Conservation (phyloP, 495 filamentous ascomycete species). For the Xylaria flabelliformis region DNA sequence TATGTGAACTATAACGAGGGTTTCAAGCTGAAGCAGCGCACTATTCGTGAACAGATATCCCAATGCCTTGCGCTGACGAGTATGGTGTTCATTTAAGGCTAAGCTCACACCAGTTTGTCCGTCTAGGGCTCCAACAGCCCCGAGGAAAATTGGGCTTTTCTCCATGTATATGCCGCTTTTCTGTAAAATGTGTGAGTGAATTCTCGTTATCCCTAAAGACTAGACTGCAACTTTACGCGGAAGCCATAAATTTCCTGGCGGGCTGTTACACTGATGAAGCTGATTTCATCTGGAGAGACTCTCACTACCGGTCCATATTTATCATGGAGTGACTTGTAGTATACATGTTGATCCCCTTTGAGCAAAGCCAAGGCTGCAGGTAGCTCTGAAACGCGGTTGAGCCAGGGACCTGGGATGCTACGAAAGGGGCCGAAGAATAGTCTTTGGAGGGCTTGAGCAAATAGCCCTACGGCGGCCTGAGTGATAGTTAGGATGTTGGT, state of each 20-base stretch:
- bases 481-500: not conserved
- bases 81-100: constrained; percentile 45
- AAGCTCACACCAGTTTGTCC: constrained; percentile 27
- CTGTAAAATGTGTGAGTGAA: constrained; percentile 19
- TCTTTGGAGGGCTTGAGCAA: not conserved
- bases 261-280: constrained; percentile 38
- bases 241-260: constrained; percentile 59
- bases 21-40: constrained; percentile 51
- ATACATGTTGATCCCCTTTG: constrained; percentile 3
- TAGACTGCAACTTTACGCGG: constrained; percentile 36
- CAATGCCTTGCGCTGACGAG: constrained; percentile 57
- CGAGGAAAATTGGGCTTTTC: constrained; percentile 55
- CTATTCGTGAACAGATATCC: constrained; percentile 56
- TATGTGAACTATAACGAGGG: constrained; percentile 47
- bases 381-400: constrained; percentile 14
- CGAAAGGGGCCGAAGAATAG: constrained; percentile 8
- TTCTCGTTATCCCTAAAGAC: constrained; percentile 46
- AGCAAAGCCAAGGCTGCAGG: constrained; percentile 17
- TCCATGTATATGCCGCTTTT: constrained; percentile 45
- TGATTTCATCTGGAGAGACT: constrained; percentile 34
- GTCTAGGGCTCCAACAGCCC: constrained; percentile 30
- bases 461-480: not conserved
- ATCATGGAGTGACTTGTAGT: constrained; percentile 13
- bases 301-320: constrained; percentile 13
- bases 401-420: constrained; percentile 1